Evolutionary conservation across 202 grass and related monocot genomes (phyloP), one percentile per base, ranked within the genome.

Genomic region (Panicum virgatum): DNA sequence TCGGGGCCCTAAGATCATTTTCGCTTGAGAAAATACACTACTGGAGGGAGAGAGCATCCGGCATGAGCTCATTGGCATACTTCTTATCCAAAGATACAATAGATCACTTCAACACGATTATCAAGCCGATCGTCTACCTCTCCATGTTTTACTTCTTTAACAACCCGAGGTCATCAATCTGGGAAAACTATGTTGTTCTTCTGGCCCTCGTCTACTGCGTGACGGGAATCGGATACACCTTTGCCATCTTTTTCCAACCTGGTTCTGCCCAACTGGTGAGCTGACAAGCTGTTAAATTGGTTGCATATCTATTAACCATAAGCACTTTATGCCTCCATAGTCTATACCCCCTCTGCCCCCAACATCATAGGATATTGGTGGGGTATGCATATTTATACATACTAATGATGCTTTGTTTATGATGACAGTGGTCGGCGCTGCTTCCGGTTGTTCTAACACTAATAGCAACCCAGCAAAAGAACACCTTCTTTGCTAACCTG

Each of bases 61-160:
- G 94, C 50, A 97, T 94, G 94, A 97, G 94, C 66, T 94, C 94
- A 0, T 71, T 97, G 22, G 92, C 94, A 6, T 97, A 97, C 79
- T 97, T 97, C 74, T 23, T 97, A 30, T 87, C 94, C 2, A 97
- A 94, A 84, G 94, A 97, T 73, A 97, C 94, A 2, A 87, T 94
- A 6, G 94, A 94, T 48, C 94, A 94, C 86, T 94, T 97, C 78
- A 97, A 94, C 78, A 94, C 94, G 10, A 85, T 94, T 4, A 70
- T 97, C 64, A 97, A 97, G 80, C 94, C 94, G 6, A 90, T 97
- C 8, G 89, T 94, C 34, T 97, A 97, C 83, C 89, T 97, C 12
- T 97, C 91, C 62, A 97, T 97, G 92, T 97, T 97, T 84, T 97
- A 97, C 85, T 97, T 93, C 90, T 98, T 98, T 68, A 94, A 98